Percentiles rank a stretch among this genome's conserved stretches.
Conservation (phyloP, 306 rosid genomes). For the Morella rubra region DNA sequence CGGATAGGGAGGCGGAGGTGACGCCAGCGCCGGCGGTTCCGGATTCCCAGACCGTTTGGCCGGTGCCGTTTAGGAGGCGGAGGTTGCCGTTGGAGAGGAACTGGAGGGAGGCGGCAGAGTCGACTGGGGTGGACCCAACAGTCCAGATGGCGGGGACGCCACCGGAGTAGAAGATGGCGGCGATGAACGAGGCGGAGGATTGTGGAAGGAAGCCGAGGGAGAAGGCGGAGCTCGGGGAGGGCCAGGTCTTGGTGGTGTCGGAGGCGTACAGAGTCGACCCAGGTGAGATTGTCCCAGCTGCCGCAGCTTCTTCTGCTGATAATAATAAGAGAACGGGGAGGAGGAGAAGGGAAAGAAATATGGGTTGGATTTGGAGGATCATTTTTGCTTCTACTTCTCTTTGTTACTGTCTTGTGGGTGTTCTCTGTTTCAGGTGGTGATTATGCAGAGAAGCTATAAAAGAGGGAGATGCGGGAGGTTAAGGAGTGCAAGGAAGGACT, state of each 20-base stretch:
- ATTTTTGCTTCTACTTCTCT: not conserved
- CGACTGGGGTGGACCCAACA: conserved; percentile 43
- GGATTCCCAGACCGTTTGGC: conserved; percentile 53
- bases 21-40: conserved; percentile 45
- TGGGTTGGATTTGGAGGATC: not conserved
- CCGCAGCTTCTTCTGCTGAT: not conserved
- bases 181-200: conserved; percentile 46
- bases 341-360: conserved; percentile 22
- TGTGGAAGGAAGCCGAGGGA: conserved; percentile 39
- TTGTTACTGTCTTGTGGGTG: not conserved
- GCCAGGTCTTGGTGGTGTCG: conserved; percentile 41
- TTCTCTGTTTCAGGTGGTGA: not conserved
- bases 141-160: conserved; percentile 57
- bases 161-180: conserved; percentile 51
- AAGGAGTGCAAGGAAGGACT: not conserved
- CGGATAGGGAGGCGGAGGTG: conserved; percentile 49
- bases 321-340: conserved; percentile 1
- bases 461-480: too few relatives aligned
- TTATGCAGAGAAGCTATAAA: too few relatives aligned
- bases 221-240: conserved; percentile 38
- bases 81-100: conserved; percentile 55
- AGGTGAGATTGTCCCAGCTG: conserved; percentile 19
- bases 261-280: conserved; percentile 60
- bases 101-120: conserved; percentile 47
- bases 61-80: conserved; percentile 57